A percentile compares a stretch with the other conserved stretches of the same genome.
These are phyloP conservation scores for Xerocomus nothofagi DNA, from an alignment of 1,284 basidiomycete genomes.

Conservation along the genomic window DNA sequence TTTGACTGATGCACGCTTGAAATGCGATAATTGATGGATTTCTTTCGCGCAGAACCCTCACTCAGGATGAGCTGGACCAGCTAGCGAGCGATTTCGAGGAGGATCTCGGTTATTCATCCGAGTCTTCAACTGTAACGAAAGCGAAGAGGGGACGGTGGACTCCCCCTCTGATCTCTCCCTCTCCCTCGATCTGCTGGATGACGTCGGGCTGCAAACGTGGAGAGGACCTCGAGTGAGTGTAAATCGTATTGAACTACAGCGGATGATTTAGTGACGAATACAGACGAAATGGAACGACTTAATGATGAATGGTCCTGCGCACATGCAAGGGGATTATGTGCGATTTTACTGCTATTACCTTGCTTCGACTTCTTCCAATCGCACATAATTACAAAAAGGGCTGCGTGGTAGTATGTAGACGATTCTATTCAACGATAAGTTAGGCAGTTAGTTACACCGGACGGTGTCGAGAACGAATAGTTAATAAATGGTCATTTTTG, in stretches of 20 bases:
- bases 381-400: too few relatives aligned
- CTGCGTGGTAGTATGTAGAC: too few relatives aligned
- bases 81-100: neutral
- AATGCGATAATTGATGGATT: neutral
- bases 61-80: neutral
- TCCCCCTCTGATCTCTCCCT: neutral
- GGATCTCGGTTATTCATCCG: too few relatives aligned
- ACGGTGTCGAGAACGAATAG: too few relatives aligned
- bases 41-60: neutral
- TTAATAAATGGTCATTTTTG: too few relatives aligned
- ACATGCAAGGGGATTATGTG: neutral
- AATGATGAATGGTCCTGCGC: neutral
- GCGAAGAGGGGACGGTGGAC: neutral
- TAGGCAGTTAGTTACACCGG: too few relatives aligned
- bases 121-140: too few relatives aligned
- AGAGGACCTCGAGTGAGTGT: neutral
- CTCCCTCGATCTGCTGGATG: neutral
- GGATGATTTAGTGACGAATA: neutral
- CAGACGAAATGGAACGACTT: neutral
- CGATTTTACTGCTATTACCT: neutral
- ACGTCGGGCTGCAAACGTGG: neutral
- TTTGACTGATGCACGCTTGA: too few relatives aligned
- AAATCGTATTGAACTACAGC: neutral
- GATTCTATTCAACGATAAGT: too few relatives aligned
- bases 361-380: too few relatives aligned